Conservation (phyloP, 2,329 filamentous ascomycete species). For the Diaporthe vexans region DNA sequence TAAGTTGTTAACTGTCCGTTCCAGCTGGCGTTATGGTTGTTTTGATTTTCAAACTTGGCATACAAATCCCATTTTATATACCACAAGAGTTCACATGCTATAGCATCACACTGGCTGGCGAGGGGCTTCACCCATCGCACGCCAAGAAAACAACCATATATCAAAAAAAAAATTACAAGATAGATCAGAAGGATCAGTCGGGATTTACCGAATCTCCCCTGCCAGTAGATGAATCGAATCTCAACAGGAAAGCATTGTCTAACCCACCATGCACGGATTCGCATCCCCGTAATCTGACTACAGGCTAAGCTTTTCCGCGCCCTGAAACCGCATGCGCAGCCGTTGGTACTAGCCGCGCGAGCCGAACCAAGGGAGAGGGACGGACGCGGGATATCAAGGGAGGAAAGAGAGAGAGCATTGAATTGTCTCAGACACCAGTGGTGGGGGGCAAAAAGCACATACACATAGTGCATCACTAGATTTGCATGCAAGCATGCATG, state of each 20-base stretch:
- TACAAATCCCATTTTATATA: neutral
- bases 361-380: conserved; percentile 1
- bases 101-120: neutral
- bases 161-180: neutral
- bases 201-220: neutral
- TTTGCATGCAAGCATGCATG: neutral
- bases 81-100: neutral
- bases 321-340: too few species aligned
- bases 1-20: neutral
- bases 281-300: neutral
- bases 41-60: neutral
- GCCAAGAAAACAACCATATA: neutral
- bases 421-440: neutral
- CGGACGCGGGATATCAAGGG: neutral
- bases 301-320: neutral
- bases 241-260: neutral
- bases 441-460: neutral
- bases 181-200: neutral
- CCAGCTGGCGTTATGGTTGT: conserved; percentile 1
- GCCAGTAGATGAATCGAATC: neutral
- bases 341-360: neutral
- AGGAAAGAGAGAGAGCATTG: neutral
- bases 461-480: neutral
- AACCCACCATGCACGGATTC: neutral
- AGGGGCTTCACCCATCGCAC: neutral